Evolutionary conservation across 768 basidiomycete species (phyloP).

Genomic region (Podaxis sp.): DNA sequence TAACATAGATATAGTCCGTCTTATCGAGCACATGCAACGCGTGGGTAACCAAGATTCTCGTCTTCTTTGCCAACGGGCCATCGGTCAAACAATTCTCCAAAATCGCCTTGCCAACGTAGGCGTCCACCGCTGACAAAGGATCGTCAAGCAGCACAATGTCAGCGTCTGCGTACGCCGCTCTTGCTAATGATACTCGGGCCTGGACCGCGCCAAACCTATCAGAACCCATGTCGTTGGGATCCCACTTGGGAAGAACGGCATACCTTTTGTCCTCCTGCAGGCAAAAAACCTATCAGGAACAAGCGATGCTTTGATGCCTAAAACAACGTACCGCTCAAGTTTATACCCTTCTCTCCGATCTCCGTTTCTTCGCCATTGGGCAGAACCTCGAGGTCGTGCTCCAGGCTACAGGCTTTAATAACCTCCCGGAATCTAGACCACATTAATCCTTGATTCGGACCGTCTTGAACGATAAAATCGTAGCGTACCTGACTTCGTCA

Average conservation of each 20-base stretch:
- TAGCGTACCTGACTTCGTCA: slow-evolving; percentile 50
- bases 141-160: slow-evolving; percentile 82
- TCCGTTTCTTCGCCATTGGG: slow-evolving; percentile 68
- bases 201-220: slow-evolving; percentile 21
- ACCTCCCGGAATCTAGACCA: slow-evolving; percentile 46
- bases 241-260: background rate
- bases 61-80: slow-evolving; percentile 51
- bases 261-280: slow-evolving; percentile 38
- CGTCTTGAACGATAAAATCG: background rate
- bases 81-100: slow-evolving; percentile 58
- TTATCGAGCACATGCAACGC: slow-evolving; percentile 56
- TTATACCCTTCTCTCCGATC: slow-evolving; percentile 79
- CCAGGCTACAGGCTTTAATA: slow-evolving; percentile 63
- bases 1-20: slow-evolving; percentile 62
- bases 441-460: background rate
- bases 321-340: slow-evolving; percentile 48
- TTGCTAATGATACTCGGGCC: slow-evolving; percentile 74
- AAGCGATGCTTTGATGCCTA: too few species aligned
- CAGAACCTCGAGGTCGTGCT: slow-evolving; percentile 69
- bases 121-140: slow-evolving; percentile 76
- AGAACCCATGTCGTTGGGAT: background rate
- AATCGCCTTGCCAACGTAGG: slow-evolving; percentile 68
- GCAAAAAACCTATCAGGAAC: background rate
- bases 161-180: slow-evolving; percentile 71
- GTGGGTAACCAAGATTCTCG: slow-evolving; percentile 63